Evolutionary conservation across 768 basidiomycete genomes (phyloP), one percentile per base, ranked within the genome.

Genomic region (Russula sp.): DNA sequence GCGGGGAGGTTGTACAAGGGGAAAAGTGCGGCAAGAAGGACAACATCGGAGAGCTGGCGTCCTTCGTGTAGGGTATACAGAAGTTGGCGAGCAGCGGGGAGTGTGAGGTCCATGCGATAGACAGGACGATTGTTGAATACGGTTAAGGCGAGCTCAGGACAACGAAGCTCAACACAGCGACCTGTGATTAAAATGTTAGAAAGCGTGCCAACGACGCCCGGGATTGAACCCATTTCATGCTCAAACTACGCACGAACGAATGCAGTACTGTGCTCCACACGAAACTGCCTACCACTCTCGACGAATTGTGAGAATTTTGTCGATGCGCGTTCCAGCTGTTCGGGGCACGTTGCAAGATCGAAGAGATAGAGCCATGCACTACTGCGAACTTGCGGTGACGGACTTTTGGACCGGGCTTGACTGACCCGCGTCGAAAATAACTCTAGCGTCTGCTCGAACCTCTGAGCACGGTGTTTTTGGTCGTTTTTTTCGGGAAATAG

Each of bases 101-200:
- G 74, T 3, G 82, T 61, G 16, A 89, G 77, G 24, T 76, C 72
- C 20, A 89, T 67, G 56, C 82, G 80, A 72, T 88, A 87, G 70
- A 84, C 85, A 16, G 84, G 76, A 62, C 80, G 86, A 70, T 89
- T 75, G 24, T 83, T 81, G 70, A 87, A 86, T 24, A 87, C 81
- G 38, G 80, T 75, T 14, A 90, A 75, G 3, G 86, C 85, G 44
- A 88, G 78, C 28, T 74, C 69, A 3, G 84, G 83, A 62, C 83
- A 83, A 16, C 74, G 70, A 1, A 88, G 79, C 69, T 86, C 80
- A 64, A 81, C 77, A 59, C 86, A 89, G 10, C 88, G 87, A 26
- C 82, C 87, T 90, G 57, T 54, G 30, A 14, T 6, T 5, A 63
- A 40, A 36, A n/a, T 7, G 18, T 54, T 5, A 34, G 20, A 24